Percentiles rank a stretch among this genome's conserved stretches.
Conservation (phyloP, 345 rosid genomes). For the Bruguiera gymnorhiza region DNA sequence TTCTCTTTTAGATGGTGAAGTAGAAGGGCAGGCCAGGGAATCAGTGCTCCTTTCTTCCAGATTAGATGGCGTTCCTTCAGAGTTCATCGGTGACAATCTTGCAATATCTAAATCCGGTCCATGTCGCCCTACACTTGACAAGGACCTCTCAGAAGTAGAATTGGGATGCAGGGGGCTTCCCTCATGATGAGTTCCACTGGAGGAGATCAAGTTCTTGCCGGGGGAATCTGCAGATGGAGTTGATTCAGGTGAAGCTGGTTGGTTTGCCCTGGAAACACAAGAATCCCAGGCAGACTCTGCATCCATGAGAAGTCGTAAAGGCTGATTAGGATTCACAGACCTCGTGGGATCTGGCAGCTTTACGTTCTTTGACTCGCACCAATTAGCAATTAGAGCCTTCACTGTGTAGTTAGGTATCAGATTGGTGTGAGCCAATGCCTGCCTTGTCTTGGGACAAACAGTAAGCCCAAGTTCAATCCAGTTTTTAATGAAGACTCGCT, state of each 20-base stretch:
- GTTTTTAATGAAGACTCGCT: conserved; percentile 75
- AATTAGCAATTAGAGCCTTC: conserved; percentile 84
- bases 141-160: conserved; percentile 55
- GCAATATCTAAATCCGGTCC: conserved; percentile 48
- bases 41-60: conserved; percentile 44
- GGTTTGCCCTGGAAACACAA: conserved; percentile 34
- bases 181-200: conserved; percentile 41
- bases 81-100: conserved; percentile 42
- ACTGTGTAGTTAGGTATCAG: conserved; percentile 95
- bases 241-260: conserved; percentile 49
- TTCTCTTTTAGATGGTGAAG: conserved; percentile 51
- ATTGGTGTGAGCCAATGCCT: conserved; percentile 65
- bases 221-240: conserved; percentile 42
- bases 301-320: conserved; percentile 48
- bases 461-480: conserved; percentile 94
- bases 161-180: conserved; percentile 53
- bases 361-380: conserved; percentile 92
- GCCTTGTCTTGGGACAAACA: conserved; percentile 95
- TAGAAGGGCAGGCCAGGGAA: conserved; percentile 43
- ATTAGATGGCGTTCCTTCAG: conserved; percentile 50
- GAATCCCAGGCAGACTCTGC: conserved; percentile 45
- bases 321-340: conserved; percentile 53
- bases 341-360: conserved; percentile 73
- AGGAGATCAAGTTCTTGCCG: conserved; percentile 34
- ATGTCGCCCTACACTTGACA: conserved; percentile 47